Conservation (phyloP, 768 basidiomycete species). For the Auriscalpium vulgare region DNA sequence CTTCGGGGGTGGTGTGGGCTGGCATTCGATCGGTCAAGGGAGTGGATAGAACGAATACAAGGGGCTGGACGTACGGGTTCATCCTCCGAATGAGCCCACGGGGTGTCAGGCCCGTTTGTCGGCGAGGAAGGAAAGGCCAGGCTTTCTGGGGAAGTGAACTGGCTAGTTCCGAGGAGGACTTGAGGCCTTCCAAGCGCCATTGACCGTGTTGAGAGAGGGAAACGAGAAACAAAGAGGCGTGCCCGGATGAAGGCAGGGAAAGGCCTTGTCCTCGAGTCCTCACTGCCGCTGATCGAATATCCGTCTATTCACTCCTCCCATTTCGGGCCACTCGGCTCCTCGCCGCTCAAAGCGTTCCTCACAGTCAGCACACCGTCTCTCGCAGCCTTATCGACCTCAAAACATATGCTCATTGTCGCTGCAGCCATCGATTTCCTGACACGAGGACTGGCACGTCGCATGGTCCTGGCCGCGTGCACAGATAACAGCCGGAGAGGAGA, state of each 20-base stretch:
- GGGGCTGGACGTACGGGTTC: slow-evolving; percentile 11
- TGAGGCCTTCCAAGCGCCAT: slow-evolving; percentile 1
- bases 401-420: too few relatives aligned
- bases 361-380: too few relatives aligned
- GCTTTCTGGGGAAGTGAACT: slow-evolving; percentile 3
- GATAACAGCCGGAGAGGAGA: too few relatives aligned
- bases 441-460: too few relatives aligned
- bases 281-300: background rate
- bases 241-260: background rate
- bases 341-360: too few relatives aligned
- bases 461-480: too few relatives aligned
- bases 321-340: too few relatives aligned
- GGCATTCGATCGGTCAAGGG: slow-evolving; percentile 1
- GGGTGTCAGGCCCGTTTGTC: slow-evolving; percentile 6
- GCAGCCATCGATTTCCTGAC: too few relatives aligned
- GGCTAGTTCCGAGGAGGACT: slow-evolving; percentile 4
- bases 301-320: too few relatives aligned
- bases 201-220: background rate
- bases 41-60: background rate
- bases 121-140: background rate
- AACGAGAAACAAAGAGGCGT: background rate
- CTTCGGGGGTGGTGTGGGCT: slow-evolving; percentile 42
- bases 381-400: too few relatives aligned
- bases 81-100: slow-evolving; percentile 12
- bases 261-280: background rate